These are phyloP conservation scores for Adansonia rubrostipa DNA, from an alignment of 441 rosid species.

Conservation along the genomic window DNA sequence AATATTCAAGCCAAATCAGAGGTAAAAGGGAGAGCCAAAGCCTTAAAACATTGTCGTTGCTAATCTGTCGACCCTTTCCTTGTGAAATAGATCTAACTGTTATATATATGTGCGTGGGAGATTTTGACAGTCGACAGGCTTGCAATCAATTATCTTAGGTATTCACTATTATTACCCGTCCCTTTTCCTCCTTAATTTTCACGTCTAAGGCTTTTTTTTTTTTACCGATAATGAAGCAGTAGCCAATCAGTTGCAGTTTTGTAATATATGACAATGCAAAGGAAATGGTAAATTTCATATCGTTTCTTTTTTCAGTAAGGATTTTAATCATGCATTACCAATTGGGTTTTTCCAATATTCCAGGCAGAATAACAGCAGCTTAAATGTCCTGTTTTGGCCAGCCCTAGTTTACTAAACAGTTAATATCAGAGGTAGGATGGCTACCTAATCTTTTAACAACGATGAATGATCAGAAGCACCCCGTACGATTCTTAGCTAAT, in stretches of 20 bases:
- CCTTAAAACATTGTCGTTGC: not conserved
- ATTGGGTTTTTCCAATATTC: not conserved
- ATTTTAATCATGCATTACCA: not conserved
- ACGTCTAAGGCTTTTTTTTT: no score
- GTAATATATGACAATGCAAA: no score
- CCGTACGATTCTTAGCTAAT: not conserved
- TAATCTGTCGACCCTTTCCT: no score
- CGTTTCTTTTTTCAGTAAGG: not conserved
- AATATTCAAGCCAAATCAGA: no score
- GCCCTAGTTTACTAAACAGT: not conserved
- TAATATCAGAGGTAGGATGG: constrained; percentile 12
- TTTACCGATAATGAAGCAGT: not conserved
- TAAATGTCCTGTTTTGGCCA: not conserved
- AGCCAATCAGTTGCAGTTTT: not conserved
- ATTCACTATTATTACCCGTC: not conserved
- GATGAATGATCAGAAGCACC: constrained; percentile 12
- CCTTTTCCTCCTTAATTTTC: not conserved
- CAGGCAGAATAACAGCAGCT: not conserved
- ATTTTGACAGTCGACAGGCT: not conserved
- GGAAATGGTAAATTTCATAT: no score
- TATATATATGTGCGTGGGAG: no score
- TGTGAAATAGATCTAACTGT: no score
- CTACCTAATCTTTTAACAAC: constrained; percentile 5
- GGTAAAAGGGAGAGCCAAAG: not conserved
- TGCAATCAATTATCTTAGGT: not conserved